Evolutionary conservation across 148 eudicot species (phyloP).

Genomic region (Salicornia ramosissima): DNA sequence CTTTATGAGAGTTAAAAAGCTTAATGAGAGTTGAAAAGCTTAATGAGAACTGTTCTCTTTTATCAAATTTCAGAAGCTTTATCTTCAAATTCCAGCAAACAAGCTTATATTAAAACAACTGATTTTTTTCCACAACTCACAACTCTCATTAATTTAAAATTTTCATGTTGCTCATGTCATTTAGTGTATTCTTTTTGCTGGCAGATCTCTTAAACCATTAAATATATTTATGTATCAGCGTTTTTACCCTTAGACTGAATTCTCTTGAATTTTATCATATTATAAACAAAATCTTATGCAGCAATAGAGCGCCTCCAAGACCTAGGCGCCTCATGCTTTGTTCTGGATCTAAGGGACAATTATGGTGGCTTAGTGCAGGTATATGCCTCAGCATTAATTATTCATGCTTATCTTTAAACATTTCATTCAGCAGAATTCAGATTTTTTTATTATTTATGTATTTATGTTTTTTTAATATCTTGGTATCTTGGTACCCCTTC

Average conservation of each 20-base stretch:
- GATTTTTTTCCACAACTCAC: not conserved
- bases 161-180: too few relatives aligned
- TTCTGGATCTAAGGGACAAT: constrained; percentile 89
- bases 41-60: not conserved
- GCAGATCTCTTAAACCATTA: not conserved
- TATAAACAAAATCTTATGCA: constrained; percentile 29
- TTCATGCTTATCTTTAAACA: not conserved
- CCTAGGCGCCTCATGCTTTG: constrained; percentile 73
- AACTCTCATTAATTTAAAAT: not conserved
- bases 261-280: constrained; percentile 8
- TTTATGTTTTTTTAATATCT: too few relatives aligned
- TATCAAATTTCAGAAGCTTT: not conserved
- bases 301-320: constrained; percentile 87
- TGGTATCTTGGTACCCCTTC: too few relatives aligned
- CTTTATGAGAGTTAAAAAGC: not conserved
- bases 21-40: not conserved
- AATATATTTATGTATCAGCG: not conserved
- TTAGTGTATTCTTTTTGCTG: not conserved
- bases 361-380: constrained; percentile 97
- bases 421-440: not conserved
- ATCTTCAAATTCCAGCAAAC: not conserved
- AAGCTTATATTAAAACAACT: not conserved
- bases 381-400: constrained; percentile 6
- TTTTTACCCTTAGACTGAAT: not conserved
- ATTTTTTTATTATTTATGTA: too few relatives aligned